These are phyloP conservation scores for Sequoia sempervirens DNA, from an alignment of 75 land plant genomes.

Conservation along the genomic window DNA sequence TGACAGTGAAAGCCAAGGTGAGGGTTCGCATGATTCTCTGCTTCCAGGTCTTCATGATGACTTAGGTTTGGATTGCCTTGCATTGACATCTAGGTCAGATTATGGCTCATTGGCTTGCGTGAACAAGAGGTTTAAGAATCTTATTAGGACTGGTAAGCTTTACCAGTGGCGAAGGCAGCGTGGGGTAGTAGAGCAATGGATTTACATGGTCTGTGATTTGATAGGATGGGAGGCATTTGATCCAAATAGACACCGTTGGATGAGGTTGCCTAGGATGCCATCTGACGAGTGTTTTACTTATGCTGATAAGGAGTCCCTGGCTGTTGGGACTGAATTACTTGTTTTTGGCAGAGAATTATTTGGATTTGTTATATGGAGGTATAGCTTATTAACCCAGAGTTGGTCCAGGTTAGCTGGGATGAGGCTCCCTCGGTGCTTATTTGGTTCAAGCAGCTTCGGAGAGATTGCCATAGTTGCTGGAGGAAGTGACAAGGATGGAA, in stretches of 20 bases:
- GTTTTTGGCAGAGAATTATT: conserved; percentile 44
- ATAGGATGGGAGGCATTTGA: conserved; percentile 56
- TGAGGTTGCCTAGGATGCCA: conserved; percentile 44
- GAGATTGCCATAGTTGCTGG: conserved; percentile 55
- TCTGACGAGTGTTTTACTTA: conserved; percentile 45
- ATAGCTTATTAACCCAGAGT: conserved; percentile 22
- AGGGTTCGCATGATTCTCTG: conserved; percentile 16
- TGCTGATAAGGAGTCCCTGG: conserved; percentile 63
- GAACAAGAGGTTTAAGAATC: conserved; percentile 22
- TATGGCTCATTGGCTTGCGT: conserved; percentile 32
- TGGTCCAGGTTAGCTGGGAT: conserved; percentile 45
- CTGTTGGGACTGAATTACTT: conserved; percentile 53
- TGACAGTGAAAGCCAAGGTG: conserved; percentile 9
- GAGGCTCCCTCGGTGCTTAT: conserved; percentile 47
- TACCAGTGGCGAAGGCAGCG: conserved; percentile 29
- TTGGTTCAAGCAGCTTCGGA: conserved; percentile 53
- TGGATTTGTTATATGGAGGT: conserved; percentile 49
- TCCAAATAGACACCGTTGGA: conserved; percentile 43
- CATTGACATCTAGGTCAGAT: conserved; percentile 38
- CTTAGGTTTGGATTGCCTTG: conserved; percentile 35
- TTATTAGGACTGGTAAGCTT: conserved; percentile 37
- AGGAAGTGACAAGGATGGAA: conserved; percentile 34
- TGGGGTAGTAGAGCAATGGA: conserved; percentile 56
- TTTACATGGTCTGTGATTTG: conserved; percentile 34
- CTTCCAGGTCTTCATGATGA: conserved; percentile 40